Conservation (phyloP, 179 eudicot genomes). For the Spergularia azorica region DNA sequence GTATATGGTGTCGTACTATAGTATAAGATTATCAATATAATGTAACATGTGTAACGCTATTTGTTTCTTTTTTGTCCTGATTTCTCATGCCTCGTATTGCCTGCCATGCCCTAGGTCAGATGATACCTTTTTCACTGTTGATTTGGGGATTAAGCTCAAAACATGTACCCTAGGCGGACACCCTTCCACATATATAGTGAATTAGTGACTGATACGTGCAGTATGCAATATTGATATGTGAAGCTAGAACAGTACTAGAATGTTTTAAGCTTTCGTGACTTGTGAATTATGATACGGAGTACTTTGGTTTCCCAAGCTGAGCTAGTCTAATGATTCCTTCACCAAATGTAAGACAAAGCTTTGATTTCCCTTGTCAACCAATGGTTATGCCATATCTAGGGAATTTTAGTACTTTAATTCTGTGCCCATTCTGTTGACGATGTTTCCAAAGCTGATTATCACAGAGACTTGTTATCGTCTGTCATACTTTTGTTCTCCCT, state of each 20-base stretch:
- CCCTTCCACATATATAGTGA: background rate
- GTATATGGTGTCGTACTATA: too few relatives aligned
- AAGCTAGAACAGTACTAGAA: background rate
- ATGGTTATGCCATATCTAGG: too few relatives aligned
- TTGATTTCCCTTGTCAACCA: too few relatives aligned
- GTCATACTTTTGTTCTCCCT: background rate
- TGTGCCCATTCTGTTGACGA: background rate
- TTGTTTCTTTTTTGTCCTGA: too few relatives aligned
- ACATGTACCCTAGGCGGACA: background rate
- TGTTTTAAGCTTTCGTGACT: too few relatives aligned
- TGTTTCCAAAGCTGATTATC: background rate
- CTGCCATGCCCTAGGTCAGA: background rate
- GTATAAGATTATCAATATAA: too few relatives aligned
- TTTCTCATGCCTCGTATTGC: background rate
- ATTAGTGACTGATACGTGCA: background rate
- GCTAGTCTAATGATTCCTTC: background rate
- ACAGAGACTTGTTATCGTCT: background rate
- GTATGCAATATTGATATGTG: background rate
- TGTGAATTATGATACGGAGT: background rate
- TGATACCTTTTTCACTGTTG: background rate
- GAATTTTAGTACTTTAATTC: background rate
- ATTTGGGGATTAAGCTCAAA: background rate
- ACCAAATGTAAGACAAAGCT: background rate
- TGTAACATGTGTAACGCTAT: too few relatives aligned
- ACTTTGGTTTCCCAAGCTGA: background rate